Percentiles rank a stretch among this genome's conserved stretches.
Evolutionary conservation across 306 rosid genomes (phyloP).

Genomic region (Dalbergia cultrata): DNA sequence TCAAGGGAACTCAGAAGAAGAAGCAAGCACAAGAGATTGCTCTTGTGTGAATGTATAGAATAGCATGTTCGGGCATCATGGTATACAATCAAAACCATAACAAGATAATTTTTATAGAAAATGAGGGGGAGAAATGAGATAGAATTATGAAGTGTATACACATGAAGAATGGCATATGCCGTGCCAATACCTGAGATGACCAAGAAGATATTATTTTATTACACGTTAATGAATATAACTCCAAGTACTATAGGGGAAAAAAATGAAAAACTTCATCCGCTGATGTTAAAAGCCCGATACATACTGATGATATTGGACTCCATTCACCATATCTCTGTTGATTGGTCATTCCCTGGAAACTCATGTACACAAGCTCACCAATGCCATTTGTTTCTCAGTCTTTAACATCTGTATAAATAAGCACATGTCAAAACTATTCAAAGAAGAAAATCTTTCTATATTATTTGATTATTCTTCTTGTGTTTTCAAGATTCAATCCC

Average conservation of each 20-base stretch:
- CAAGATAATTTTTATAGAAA: constrained; percentile 30
- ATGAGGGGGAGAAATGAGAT: constrained; percentile 11
- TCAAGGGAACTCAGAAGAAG: constrained; percentile 52
- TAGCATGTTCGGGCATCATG: constrained; percentile 38
- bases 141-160: constrained; percentile 40
- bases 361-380: constrained; percentile 1
- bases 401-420: neutral
- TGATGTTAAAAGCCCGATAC: constrained; percentile 22
- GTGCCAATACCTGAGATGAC: constrained; percentile 40
- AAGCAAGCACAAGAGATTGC: constrained; percentile 56
- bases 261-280: constrained; percentile 26
- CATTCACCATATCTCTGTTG: constrained; percentile 18
- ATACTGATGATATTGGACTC: constrained; percentile 39
- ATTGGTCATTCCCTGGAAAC: constrained; percentile 15
- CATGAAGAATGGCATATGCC: constrained; percentile 42
- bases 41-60: constrained; percentile 40
- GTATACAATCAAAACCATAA: constrained; percentile 45
- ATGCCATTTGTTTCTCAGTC: constrained; percentile 18
- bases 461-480: constrained; percentile 15
- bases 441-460: neutral
- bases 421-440: neutral
- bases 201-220: constrained; percentile 44
- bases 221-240: constrained; percentile 44
- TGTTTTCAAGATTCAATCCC: constrained; percentile 21
- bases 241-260: constrained; percentile 44